Percentiles rank a stretch among this genome's conserved stretches.
These are phyloP conservation scores for Carpinus viminea DNA, from an alignment of 306 rosid species.

Conservation along the genomic window DNA sequence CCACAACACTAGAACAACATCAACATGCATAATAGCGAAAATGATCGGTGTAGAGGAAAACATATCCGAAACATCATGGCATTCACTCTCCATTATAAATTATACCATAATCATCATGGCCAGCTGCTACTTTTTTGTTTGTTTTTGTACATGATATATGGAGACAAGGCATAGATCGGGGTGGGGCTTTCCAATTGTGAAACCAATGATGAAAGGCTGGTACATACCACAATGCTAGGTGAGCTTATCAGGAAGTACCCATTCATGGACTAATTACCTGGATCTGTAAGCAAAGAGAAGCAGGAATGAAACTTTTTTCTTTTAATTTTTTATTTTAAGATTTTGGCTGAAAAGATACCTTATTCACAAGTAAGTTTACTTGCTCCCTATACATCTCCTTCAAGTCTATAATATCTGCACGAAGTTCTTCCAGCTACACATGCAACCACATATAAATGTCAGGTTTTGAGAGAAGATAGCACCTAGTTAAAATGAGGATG, in stretches of 20 bases:
- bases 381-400: constrained; percentile 99
- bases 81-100: constrained; percentile 1
- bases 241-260: constrained; percentile 12
- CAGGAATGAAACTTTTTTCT: not conserved
- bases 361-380: constrained; percentile 91
- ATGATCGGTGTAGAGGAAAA: not conserved
- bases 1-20: constrained; percentile 17
- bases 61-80: constrained; percentile 7
- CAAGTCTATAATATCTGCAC: constrained; percentile 96
- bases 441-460: constrained; percentile 33
- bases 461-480: constrained; percentile 14
- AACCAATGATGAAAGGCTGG: not conserved
- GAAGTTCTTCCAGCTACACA: constrained; percentile 95
- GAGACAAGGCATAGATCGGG: too few relatives aligned
- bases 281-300: constrained; percentile 32
- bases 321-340: too few relatives aligned
- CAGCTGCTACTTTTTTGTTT: not conserved
- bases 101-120: constrained; percentile 15
- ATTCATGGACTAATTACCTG: constrained; percentile 37
- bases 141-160: too few relatives aligned
- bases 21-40: constrained; percentile 11
- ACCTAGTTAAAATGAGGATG: not conserved
- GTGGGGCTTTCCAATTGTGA: too few relatives aligned
- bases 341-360: constrained; percentile 47
- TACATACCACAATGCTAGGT: not conserved